Percentiles rank a stretch among this genome's conserved stretches.
These are phyloP conservation scores for Boletus coccyginus DNA, from an alignment of 768 basidiomycete genomes.

Conservation along the genomic window DNA sequence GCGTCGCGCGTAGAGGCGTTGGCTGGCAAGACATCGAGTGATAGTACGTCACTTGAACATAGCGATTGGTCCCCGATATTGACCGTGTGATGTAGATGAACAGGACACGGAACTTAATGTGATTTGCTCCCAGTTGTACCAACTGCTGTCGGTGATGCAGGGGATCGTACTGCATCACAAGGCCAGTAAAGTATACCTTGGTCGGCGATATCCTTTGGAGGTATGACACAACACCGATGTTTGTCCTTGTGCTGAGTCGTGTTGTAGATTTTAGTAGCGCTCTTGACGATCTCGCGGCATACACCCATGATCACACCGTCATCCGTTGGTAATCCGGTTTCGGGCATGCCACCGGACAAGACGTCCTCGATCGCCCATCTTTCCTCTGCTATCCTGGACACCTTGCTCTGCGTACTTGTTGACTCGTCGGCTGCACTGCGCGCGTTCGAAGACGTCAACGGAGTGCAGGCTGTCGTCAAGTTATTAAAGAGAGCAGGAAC, in stretches of 20 bases:
- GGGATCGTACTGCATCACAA: constrained; percentile 71
- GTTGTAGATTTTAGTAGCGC: constrained; percentile 65
- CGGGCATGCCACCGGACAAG: constrained; percentile 20
- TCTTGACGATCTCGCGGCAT: constrained; percentile 71
- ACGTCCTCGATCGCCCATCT: constrained; percentile 39
- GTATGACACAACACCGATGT: constrained; percentile 33
- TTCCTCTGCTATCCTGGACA: constrained; percentile 78
- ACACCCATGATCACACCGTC: constrained; percentile 35
- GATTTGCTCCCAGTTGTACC: constrained; percentile 52
- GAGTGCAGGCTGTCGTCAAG: constrained; percentile 81
- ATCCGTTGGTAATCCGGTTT: neutral
- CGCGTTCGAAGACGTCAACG: constrained; percentile 71
- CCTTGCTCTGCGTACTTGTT: constrained; percentile 84
- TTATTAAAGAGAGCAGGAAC: constrained; percentile 84
- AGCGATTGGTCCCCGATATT: neutral
- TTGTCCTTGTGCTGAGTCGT: constrained; percentile 4
- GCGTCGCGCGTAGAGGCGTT: constrained; percentile 50
- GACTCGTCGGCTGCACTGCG: constrained; percentile 76
- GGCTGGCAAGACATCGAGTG: constrained; percentile 43
- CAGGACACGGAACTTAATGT: constrained; percentile 45
- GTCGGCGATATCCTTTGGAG: constrained; percentile 66
- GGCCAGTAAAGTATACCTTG: constrained; percentile 66
- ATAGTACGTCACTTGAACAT: constrained; percentile 33
- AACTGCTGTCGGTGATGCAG: constrained; percentile 69
- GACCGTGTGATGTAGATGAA: constrained; percentile 33